Evolutionary conservation across 208 protist genomes (phyloP).

Genomic region (Crithidia fasciculata): DNA sequence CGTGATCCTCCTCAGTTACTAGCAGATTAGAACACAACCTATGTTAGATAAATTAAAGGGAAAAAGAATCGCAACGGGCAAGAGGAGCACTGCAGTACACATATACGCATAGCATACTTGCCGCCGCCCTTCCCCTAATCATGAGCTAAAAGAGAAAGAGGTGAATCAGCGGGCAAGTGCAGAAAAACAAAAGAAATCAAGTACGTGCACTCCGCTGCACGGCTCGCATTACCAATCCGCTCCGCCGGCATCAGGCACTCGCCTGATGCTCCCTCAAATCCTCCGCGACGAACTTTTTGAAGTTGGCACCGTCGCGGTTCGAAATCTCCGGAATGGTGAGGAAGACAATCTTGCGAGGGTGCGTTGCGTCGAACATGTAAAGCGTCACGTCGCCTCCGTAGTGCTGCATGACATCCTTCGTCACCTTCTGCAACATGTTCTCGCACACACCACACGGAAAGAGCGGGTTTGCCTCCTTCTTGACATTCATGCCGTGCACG

Average conservation of each 20-base stretch:
- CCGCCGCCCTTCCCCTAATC: too few species aligned
- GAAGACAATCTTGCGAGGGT: conserved; percentile 79
- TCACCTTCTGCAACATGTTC: conserved; percentile 90
- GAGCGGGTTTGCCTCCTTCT: conserved; percentile 83
- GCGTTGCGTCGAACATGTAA: conserved; percentile 89
- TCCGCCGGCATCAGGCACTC: background rate
- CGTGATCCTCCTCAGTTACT: too few species aligned
- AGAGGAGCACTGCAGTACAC: too few species aligned
- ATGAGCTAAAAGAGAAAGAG: background rate
- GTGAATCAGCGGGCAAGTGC: background rate
- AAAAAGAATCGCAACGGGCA: too few species aligned
- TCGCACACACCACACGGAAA: conserved; percentile 92
- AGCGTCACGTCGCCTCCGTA: conserved; percentile 82
- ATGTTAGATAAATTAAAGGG: too few species aligned
- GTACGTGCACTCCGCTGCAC: background rate
- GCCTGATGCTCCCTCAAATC: conserved; percentile 45
- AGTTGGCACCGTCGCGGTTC: conserved; percentile 66
- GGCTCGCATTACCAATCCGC: too few species aligned
- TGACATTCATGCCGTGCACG: conserved; percentile 73
- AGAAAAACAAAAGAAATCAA: conserved; percentile 1
- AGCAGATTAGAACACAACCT: too few species aligned
- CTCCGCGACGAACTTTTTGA: conserved; percentile 78
- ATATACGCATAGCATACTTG: too few species aligned
- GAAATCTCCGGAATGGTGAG: conserved; percentile 87
- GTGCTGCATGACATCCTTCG: conserved; percentile 63